Base-by-base conservation (phyloP, 2,329 filamentous ascomycete species). In the Botrytis cinerea region DNA sequence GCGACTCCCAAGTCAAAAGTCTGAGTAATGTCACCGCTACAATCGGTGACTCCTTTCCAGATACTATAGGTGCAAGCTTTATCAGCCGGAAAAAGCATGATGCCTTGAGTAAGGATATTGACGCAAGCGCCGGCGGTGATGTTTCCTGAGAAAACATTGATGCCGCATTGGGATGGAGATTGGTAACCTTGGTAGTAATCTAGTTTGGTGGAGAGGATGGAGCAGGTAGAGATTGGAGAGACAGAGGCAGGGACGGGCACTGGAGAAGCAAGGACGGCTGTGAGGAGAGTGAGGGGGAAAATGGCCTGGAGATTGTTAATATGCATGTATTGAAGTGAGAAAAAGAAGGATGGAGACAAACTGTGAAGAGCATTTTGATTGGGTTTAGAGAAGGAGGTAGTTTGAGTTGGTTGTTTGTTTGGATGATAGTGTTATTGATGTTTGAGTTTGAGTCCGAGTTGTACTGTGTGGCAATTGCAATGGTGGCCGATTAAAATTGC, bases 281-380 rank as follows among this genome's bases (percentile, higher is more conserved):
- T 18, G 46, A 72, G 70, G 35, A 72, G n/a, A n/a, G 60, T 32
- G 20, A 72, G 61, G 22, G 70, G 20, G 38, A 67, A n/a, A 18
- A 66, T 20, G n/a, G 70, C 57, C 70, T 67, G 32, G 14, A 20
- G 35, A 20, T 66, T 22, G 70, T 72, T 66, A 72, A 35, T 57
- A 8, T 40, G 20, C 22, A 12, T 40, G 20, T 14, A n/a, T 12
- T 57, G 20, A 6, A 20, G 7, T 28, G 20, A n/a, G 4, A 10
- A 12, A 6, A 14, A 32, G 28, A 40, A 28, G 35, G n/a, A 35
- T 22, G 60, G n/a, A 6, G 20, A 67, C 61, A 20, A 28, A 72
- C 70, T 59, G 70, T 67, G 46, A 67, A 72, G 61, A 72, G 46
- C 70, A 72, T 72, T 69, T 69, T 69, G 66, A 69, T 22, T 32